Base-by-base conservation (phyloP, 306 rosid genomes). In the Gastrolobium bilobum region DNA sequence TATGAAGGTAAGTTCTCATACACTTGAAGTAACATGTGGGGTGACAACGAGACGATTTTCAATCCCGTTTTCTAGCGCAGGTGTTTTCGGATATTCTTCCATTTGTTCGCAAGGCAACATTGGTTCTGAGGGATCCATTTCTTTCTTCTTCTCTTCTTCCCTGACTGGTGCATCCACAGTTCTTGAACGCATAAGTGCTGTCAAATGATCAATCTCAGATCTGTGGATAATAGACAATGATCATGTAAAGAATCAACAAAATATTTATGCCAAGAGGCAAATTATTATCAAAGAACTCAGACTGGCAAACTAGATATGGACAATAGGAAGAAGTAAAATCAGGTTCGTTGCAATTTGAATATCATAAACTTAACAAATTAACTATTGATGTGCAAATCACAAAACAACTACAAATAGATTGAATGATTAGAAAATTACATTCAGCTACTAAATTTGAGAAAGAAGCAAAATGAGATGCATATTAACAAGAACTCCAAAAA, bases 401-500 rank as follows among this genome's bases (percentile, higher is more conserved):
- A 79, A 33, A 56, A 33, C 48, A 72, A 63, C 33, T 31, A 57
- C 14, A 39, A 13, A 39, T 37, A 48, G 14, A 42, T 20, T 20
- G 31, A 76, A 9, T 20, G 3, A 10, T 5, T 51, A 20, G 6
- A 8, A 42, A 31, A 61, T 4, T 10, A 56, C 46, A 63, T 14
- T 57, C 3, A 6, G 46, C 56, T n/a, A 39, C 5, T 42, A 34
- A 37, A 80, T 7, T 39, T 9, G 34, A 5, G 9, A 29, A 66
- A 54, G 20, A 33, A 26, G 63, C 26, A 68, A 54, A 70, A 82
- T 35, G 82, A 64, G 63, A 59, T 33, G 31, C 52, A 68, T 34
- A 11, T 10, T 26, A 44, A 44, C 39, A 42, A 39, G 47, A 76
- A 70, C 43, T 11, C 57, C 6, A 79, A 69, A 14, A 58, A 47